Conservation (phyloP, 768 basidiomycete species). For the Tulasnella calospora region DNA sequence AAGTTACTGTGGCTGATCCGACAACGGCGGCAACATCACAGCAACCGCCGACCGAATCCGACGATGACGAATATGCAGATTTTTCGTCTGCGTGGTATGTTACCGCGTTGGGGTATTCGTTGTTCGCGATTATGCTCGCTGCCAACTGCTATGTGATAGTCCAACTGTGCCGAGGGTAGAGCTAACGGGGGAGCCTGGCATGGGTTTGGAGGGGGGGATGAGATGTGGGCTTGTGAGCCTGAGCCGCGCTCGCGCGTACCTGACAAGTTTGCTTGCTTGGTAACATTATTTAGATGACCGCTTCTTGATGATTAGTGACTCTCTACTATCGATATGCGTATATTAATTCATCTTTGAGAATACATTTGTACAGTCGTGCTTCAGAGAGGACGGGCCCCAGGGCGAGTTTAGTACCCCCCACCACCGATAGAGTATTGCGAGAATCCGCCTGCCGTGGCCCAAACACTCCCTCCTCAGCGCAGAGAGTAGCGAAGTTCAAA, state of each 20-base stretch:
- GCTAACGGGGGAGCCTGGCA: background rate
- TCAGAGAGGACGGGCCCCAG: too few relatives aligned
- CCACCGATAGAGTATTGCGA: too few relatives aligned
- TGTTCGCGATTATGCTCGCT: conserved; percentile 35
- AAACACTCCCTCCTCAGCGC: too few relatives aligned
- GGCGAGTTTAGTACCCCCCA: too few relatives aligned
- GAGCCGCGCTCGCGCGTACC: background rate
- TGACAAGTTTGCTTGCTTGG: too few relatives aligned
- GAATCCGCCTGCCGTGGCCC: too few relatives aligned
- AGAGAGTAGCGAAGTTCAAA: too few relatives aligned
- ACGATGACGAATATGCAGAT: conserved; percentile 14
- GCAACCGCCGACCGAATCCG: background rate
- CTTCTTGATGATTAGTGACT: too few relatives aligned
- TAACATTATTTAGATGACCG: too few relatives aligned
- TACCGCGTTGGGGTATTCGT: conserved; percentile 33
- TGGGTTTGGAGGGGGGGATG: background rate
- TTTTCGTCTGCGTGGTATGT: conserved; percentile 27
- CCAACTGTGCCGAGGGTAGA: conserved; percentile 29
- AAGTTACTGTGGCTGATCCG: background rate
- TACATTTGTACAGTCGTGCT: too few relatives aligned
- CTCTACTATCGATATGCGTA: too few relatives aligned
- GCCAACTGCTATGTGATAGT: conserved; percentile 39
- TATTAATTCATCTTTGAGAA: too few relatives aligned
- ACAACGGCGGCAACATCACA: background rate
- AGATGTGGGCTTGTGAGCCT: background rate